A percentile compares a stretch with the other conserved stretches of the same genome.
phyloP scores from a whole-genome alignment of 1,284 basidiomycete genomes.

The Tilletia horrida region DNA sequence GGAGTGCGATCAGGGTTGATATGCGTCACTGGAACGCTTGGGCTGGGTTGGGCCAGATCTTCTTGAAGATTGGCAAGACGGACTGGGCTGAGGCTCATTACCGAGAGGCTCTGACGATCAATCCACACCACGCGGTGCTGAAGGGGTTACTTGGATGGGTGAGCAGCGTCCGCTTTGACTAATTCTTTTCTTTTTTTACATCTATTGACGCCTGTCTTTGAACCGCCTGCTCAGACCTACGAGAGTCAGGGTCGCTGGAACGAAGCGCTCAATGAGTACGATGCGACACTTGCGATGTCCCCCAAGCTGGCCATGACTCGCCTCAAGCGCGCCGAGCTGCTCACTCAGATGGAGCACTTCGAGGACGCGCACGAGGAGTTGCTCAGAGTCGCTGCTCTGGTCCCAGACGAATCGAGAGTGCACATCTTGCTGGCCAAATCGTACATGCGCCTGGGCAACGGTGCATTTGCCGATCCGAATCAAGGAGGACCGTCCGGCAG shows the following conservation, averaged over 20 bases:
- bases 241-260: slow-evolving; percentile 16
- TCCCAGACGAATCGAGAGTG: slow-evolving; percentile 46
- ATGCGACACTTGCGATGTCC: slow-evolving; percentile 26
- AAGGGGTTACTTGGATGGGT: slow-evolving; percentile 49
- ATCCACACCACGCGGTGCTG: slow-evolving; percentile 41
- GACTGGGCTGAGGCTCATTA: slow-evolving; percentile 43
- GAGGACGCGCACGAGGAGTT: slow-evolving; percentile 43
- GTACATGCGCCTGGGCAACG: slow-evolving; percentile 51
- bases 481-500: slow-evolving; percentile 11
- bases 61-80: slow-evolving; percentile 36
- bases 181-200: neutral
- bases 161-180: too few relatives aligned
- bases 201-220: neutral
- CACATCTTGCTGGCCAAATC: slow-evolving; percentile 50
- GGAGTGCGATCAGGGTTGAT: slow-evolving; percentile 45
- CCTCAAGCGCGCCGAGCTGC: slow-evolving; percentile 28
- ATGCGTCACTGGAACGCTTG: slow-evolving; percentile 52
- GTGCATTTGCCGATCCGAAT: slow-evolving; percentile 30
- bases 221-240: slow-evolving; percentile 10
- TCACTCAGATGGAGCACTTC: slow-evolving; percentile 21
- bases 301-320: slow-evolving; percentile 30
- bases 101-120: slow-evolving; percentile 40
- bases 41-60: slow-evolving; percentile 47
- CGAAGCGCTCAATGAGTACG: slow-evolving; percentile 29
- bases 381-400: slow-evolving; percentile 38